These are phyloP conservation scores for Zoysia japonica DNA, from an alignment of 176 grass and related monocot species.

Conservation along the genomic window DNA sequence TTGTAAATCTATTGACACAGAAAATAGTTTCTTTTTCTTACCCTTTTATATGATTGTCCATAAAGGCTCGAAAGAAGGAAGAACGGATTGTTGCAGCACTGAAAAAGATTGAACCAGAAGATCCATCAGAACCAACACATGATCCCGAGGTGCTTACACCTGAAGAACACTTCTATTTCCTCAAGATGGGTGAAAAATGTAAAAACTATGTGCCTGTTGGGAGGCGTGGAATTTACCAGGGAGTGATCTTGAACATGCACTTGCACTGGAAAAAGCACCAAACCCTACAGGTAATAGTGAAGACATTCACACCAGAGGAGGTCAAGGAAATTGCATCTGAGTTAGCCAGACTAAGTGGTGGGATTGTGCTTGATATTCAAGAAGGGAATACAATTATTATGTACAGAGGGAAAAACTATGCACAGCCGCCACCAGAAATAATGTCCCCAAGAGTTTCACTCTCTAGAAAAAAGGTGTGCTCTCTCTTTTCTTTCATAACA, in stretches of 20 bases:
- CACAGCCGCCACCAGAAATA: constrained; percentile 85
- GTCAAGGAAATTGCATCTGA: constrained; percentile 84
- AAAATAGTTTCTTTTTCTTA: constrained; percentile 16
- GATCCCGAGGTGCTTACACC: constrained; percentile 90
- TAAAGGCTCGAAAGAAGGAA: constrained; percentile 81
- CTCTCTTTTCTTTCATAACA: constrained; percentile 5
- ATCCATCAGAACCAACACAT: constrained; percentile 66
- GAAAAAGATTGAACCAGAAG: constrained; percentile 91
- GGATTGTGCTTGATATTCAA: constrained; percentile 83
- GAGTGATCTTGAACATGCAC: constrained; percentile 98
- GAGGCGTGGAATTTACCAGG: constrained; percentile 91
- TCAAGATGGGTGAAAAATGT: constrained; percentile 92
- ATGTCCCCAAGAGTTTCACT: constrained; percentile 93
- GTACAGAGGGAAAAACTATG: constrained; percentile 97
- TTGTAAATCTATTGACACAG: constrained; percentile 12
- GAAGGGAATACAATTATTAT: constrained; percentile 92
- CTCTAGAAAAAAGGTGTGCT: constrained; percentile 74
- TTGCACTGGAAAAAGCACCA: constrained; percentile 99
- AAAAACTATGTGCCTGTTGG: constrained; percentile 99
- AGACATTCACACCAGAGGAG: constrained; percentile 92
- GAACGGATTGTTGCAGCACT: constrained; percentile 64
- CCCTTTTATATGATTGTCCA: constrained; percentile 6
- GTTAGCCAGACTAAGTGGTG: constrained; percentile 83
- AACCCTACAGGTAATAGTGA: constrained; percentile 88
- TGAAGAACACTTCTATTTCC: constrained; percentile 93